Conservation (phyloP, 1,284 basidiomycete species). For the Melampsora larici-populina region DNA sequence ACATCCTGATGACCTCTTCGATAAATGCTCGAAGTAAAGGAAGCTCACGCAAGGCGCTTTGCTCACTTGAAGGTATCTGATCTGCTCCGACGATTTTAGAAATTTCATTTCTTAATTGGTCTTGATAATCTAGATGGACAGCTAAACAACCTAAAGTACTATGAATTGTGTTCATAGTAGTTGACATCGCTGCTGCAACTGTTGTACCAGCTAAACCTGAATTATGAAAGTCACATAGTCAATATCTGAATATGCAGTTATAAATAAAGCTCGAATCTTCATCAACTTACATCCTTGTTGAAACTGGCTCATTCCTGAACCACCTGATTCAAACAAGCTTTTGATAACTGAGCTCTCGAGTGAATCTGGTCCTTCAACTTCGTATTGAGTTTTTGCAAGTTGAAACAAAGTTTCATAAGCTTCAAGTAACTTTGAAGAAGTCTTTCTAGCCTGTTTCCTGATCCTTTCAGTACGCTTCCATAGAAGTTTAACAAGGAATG, state of each 20-base stretch:
- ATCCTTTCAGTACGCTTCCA: not conserved
- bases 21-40: constrained; percentile 2
- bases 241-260: not conserved
- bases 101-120: not conserved
- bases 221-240: not conserved
- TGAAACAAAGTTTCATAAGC: not conserved
- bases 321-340: not conserved
- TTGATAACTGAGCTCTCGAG: not conserved
- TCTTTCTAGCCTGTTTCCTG: not conserved
- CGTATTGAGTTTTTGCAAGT: not conserved
- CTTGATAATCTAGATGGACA: not conserved
- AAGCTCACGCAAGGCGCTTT: not conserved
- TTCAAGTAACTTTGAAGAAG: not conserved
- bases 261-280: not conserved
- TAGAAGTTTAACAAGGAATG: not conserved
- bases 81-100: not conserved
- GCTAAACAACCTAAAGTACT: not conserved
- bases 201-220: not conserved
- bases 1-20: not conserved
- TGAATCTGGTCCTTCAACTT: not conserved
- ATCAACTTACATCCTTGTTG: not conserved
- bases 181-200: not conserved
- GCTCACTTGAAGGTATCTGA: not conserved
- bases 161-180: not conserved
- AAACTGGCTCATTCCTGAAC: not conserved